Evolutionary conservation across 306 rosid genomes (phyloP), one percentile per base, ranked within the genome.

Genomic region (Lablab purpureus): DNA sequence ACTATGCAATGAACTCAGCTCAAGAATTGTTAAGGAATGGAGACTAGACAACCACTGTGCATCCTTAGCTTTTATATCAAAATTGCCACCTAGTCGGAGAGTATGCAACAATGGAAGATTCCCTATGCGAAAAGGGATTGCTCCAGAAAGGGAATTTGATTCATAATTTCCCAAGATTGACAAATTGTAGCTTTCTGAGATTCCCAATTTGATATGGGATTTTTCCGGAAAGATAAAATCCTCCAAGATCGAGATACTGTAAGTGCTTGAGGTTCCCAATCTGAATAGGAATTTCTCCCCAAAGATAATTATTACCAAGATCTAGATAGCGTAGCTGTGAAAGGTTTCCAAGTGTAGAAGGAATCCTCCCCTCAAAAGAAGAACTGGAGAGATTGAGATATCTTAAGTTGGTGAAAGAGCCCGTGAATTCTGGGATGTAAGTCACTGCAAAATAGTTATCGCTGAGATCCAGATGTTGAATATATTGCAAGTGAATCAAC

Each of bases 391-490:
- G 78, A 15, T 72, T 62, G 47, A 80, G 78, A 63, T 71, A 71
- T 59, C 1, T 59, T 27, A 72, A 71, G 11, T 73, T 41, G 30
- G 25, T 25, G 18, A 80, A 54, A 0, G 17, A 63, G 65, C 37
- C 37, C 0, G 1, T 23, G 1, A 12, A 4, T 2, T 56, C 11
- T 27, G 67, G 34, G 8, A 80, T 71, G 3, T 5, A 1, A 34
- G 21, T 32, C 0, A 0, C 0, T 13, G 0, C 0, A 0, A 79
- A 79, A 19, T 0, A 0, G 17, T 47, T 70, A 4, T 0, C 0
- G 17, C 78, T 79, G 46, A 79, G 66, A 4, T 79, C 78, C 19
- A 79, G 22, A 58, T 69, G 13, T 58, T 43, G 7, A 4, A 78
- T 0, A 45, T 58, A 27, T 40, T 10, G 12, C 49, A 43, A 43